A percentile compares a stretch with the other conserved stretches of the same genome.
Evolutionary conservation across 192 early-diverging fungal species (phyloP).

Genomic region (Gonapodya prolifera): DNA sequence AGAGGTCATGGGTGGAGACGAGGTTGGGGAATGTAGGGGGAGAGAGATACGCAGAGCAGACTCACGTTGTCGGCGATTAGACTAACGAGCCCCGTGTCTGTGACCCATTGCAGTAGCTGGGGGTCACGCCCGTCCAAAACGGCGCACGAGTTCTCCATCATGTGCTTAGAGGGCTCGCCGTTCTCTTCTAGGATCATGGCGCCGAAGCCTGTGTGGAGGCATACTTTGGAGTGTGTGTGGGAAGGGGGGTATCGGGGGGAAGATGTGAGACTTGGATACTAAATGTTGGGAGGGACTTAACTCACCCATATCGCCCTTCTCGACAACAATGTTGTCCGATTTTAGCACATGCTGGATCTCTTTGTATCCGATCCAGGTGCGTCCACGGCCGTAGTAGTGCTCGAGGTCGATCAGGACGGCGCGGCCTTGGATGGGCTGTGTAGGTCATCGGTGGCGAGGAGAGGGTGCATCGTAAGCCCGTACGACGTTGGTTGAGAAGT

Average conservation of each 20-base stretch:
- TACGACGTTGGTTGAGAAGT: too few relatives aligned
- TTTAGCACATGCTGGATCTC: not conserved
- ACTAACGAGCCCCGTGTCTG: not conserved
- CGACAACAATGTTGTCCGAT: not conserved
- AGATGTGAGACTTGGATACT: too few relatives aligned
- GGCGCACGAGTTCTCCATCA: slow-evolving; percentile 5
- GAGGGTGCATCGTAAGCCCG: too few relatives aligned
- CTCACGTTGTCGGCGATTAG: slow-evolving; percentile 5
- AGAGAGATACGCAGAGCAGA: too few relatives aligned
- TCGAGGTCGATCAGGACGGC: not conserved
- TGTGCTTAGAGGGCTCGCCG: not conserved
- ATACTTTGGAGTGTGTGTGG: not conserved
- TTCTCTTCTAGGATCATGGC: not conserved
- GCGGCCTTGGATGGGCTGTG: slow-evolving; percentile 3
- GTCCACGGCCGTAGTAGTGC: not conserved
- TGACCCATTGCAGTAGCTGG: not conserved
- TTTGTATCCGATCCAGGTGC: not conserved
- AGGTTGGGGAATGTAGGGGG: too few relatives aligned
- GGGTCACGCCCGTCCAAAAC: slow-evolving; percentile 3
- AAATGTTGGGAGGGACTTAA: not conserved
- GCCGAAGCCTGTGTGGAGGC: slow-evolving; percentile 2
- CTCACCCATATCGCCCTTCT: slow-evolving; percentile 5
- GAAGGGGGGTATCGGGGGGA: not conserved
- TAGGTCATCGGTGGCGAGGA: not conserved
- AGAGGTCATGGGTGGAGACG: not conserved